Percentiles rank a stretch among this genome's conserved stretches.
phyloP scores from a whole-genome alignment of 2,329 filamentous ascomycete genomes.

The Ophiostoma quercus region DNA sequence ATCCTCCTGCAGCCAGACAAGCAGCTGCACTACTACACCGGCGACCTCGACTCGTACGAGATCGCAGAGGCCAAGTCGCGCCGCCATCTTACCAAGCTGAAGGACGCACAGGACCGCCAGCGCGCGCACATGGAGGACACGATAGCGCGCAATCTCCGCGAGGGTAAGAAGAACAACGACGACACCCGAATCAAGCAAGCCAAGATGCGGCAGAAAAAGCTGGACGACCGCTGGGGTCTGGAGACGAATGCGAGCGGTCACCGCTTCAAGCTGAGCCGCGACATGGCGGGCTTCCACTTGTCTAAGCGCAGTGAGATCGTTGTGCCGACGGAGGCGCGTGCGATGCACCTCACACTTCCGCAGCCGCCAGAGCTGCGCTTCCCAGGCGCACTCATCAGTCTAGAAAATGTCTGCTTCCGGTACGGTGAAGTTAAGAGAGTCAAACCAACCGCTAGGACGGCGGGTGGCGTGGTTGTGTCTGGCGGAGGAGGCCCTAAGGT shows the following conservation, averaged over 20 bases:
- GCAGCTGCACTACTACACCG: slow-evolving; percentile 64
- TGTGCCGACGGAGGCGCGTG: not conserved
- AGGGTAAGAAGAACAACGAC: slow-evolving; percentile 71
- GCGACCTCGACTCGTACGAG: slow-evolving; percentile 68
- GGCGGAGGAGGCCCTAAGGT: not conserved
- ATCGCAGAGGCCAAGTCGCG: slow-evolving; percentile 55
- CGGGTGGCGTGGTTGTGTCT: not conserved
- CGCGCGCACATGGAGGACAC: slow-evolving; percentile 74
- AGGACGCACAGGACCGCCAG: slow-evolving; percentile 75
- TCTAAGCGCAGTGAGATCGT: not conserved
- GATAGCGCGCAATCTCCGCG: slow-evolving; percentile 67
- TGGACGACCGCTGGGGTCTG: slow-evolving; percentile 75
- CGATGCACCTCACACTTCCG: not conserved
- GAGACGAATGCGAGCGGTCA: slow-evolving; percentile 66
- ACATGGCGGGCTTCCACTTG: not conserved
- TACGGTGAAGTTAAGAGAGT: not conserved
- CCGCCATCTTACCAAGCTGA: slow-evolving; percentile 51
- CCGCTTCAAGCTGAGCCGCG: slow-evolving; percentile 75
- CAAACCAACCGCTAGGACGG: not conserved
- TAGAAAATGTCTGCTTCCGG: not conserved
- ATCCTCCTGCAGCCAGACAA: slow-evolving; percentile 62
- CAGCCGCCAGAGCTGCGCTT: not conserved
- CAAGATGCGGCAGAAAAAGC: slow-evolving; percentile 75
- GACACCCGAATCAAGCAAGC: slow-evolving; percentile 83
- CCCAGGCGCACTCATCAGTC: not conserved